Conservation (phyloP, 371 early-diverging fungal species). For the Thermomucor indicae-seudaticae region DNA sequence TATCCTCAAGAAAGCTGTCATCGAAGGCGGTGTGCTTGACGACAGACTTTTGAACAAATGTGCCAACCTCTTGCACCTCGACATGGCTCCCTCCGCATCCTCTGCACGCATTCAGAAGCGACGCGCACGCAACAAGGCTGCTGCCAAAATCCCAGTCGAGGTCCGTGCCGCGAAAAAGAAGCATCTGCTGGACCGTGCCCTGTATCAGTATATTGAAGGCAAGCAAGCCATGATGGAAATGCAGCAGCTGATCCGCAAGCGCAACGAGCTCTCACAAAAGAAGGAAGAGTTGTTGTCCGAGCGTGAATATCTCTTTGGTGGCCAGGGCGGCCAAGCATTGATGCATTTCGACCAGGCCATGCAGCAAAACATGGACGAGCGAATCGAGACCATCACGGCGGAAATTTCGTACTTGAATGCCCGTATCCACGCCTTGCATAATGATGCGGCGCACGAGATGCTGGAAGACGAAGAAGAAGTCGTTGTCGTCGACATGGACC, state of each 20-base stretch:
- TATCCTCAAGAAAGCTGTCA: constrained; percentile 37
- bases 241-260: constrained; percentile 36
- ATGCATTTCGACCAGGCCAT: constrained; percentile 44
- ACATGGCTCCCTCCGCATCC: constrained; percentile 9
- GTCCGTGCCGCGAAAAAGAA: constrained; percentile 44
- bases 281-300: constrained; percentile 62
- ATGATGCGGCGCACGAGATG: constrained; percentile 56
- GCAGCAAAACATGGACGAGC: constrained; percentile 74
- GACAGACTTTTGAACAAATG: constrained; percentile 21
- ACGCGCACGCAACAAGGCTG: no score
- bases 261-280: constrained; percentile 58
- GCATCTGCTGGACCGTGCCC: constrained; percentile 53
- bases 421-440: constrained; percentile 64
- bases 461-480: constrained; percentile 37
- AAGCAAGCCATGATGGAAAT: constrained; percentile 41
- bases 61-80: constrained; percentile 21
- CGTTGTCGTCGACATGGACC: constrained; percentile 10
- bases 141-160: constrained; percentile 12
- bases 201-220: constrained; percentile 37
- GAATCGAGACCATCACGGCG: constrained; percentile 76
- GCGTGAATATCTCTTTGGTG: constrained; percentile 55
- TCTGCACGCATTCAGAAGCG: constrained; percentile 2
- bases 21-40: constrained; percentile 37
- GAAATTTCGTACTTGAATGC: constrained; percentile 74
- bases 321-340: constrained; percentile 22